Percentiles rank a stretch among this genome's conserved stretches.
Conservation (phyloP, 1,139 yeast species). For the Taphrina populina region DNA sequence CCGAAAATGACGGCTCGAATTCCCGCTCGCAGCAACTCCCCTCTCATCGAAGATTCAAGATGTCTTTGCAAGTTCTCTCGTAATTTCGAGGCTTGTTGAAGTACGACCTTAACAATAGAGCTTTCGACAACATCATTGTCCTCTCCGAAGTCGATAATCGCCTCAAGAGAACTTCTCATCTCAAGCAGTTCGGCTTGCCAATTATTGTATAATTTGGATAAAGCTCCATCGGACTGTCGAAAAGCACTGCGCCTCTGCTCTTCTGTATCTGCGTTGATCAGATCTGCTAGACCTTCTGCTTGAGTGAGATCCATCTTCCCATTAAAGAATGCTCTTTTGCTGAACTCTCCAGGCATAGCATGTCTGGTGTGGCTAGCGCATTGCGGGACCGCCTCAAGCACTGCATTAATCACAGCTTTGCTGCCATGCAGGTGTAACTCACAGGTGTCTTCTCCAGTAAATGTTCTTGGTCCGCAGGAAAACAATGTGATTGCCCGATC, state of each 20-base stretch:
- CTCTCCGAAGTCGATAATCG: slow-evolving; percentile 86
- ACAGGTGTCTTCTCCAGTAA: slow-evolving; percentile 86
- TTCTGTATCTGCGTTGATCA: slow-evolving; percentile 95
- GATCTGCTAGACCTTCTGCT: slow-evolving; percentile 82
- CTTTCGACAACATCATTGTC: slow-evolving; percentile 76
- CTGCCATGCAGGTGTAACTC: slow-evolving; percentile 96
- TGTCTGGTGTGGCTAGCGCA: slow-evolving; percentile 54
- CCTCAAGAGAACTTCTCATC: slow-evolving; percentile 73
- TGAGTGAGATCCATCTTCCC: slow-evolving; percentile 72
- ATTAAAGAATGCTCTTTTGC: slow-evolving; percentile 74
- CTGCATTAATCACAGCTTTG: slow-evolving; percentile 71
- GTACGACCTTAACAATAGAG: slow-evolving; percentile 40
- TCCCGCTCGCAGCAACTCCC: slow-evolving; percentile 71
- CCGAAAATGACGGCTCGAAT: slow-evolving; percentile 74
- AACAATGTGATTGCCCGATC: slow-evolving; percentile 75
- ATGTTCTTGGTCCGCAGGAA: slow-evolving; percentile 75
- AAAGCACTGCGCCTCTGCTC: slow-evolving; percentile 75
- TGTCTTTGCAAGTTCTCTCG: slow-evolving; percentile 53
- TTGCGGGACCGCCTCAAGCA: slow-evolving; percentile 64
- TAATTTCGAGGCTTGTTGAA: slow-evolving; percentile 49
- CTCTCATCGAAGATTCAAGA: slow-evolving; percentile 52
- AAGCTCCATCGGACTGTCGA: slow-evolving; percentile 68
- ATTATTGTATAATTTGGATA: slow-evolving; percentile 53
- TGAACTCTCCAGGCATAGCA: slow-evolving; percentile 93
- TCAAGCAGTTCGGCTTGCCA: slow-evolving; percentile 73